Percentiles rank a stretch among this genome's conserved stretches.
Conservation (phyloP, 2,329 filamentous ascomycete species). For the Colletotrichum navitas region DNA sequence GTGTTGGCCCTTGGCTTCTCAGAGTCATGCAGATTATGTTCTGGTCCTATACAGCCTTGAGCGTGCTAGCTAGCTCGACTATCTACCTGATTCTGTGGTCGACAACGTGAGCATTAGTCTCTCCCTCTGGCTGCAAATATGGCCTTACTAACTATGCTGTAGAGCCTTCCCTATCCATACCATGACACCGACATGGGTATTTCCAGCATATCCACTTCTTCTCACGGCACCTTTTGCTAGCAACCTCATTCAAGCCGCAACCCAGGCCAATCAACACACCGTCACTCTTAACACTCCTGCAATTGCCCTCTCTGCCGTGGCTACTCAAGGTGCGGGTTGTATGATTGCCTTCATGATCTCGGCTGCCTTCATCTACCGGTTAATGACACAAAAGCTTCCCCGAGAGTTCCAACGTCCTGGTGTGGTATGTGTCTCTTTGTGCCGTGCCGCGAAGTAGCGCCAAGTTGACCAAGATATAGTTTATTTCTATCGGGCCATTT, state of each 20-base stretch:
- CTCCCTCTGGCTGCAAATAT: not conserved
- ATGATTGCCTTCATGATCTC: conserved; percentile 81
- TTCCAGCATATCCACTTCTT: conserved; percentile 85
- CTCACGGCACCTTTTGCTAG: conserved; percentile 81
- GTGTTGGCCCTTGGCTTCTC: conserved; percentile 72
- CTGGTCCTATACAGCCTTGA: conserved; percentile 79
- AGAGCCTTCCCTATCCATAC: conserved; percentile 76
- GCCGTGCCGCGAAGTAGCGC: not conserved
- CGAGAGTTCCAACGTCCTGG: conserved; percentile 81
- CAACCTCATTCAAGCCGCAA: conserved; percentile 62
- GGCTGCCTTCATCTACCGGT: conserved; percentile 83
- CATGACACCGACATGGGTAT: conserved; percentile 92
- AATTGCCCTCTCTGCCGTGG: conserved; percentile 62
- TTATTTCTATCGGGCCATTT: conserved; percentile 83
- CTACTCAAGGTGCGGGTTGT: conserved; percentile 67
- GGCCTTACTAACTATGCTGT: not conserved
- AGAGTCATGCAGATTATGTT: conserved; percentile 74
- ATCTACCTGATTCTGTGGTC: conserved; percentile 82
- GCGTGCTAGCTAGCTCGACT: conserved; percentile 74
- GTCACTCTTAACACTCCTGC: conserved; percentile 56
- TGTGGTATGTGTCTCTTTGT: conserved; percentile 62
- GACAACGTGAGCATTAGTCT: conserved; percentile 58
- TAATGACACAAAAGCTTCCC: conserved; percentile 90
- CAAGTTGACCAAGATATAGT: conserved; percentile 56
- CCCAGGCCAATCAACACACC: conserved; percentile 44